A percentile compares a stretch with the other conserved stretches of the same genome.
Conservation (phyloP, 2,329 filamentous ascomycete genomes). For the Curvularia hawaiiensis region DNA sequence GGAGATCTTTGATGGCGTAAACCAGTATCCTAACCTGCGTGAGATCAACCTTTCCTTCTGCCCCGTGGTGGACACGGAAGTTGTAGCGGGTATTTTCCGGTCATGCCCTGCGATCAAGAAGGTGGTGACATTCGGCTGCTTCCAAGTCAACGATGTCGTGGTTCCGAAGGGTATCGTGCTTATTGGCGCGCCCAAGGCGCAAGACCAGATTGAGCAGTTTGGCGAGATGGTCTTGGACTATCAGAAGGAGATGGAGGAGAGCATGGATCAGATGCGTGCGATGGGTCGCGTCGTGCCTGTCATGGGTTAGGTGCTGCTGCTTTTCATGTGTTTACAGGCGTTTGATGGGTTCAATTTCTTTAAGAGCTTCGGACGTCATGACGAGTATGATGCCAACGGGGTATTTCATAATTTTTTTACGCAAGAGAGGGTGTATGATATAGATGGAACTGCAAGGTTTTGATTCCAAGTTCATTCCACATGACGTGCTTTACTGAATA, state of each 20-base stretch:
- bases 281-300: constrained; percentile 33
- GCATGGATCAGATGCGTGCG: constrained; percentile 5
- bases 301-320: constrained; percentile 16
- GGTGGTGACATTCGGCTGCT: constrained; percentile 67
- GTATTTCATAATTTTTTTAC: background rate
- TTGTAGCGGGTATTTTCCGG: constrained; percentile 68
- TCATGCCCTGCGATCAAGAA: constrained; percentile 64
- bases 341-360: background rate
- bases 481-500: background rate
- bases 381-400: background rate
- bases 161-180: constrained; percentile 64
- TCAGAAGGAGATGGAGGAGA: constrained; percentile 26
- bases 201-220: constrained; percentile 61
- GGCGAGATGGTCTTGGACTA: constrained; percentile 46
- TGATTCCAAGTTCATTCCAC: background rate
- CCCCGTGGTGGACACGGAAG: constrained; percentile 67
- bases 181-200: constrained; percentile 64
- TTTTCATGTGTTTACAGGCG: background rate
- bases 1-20: constrained; percentile 68
- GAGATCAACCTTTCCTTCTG: constrained; percentile 81
- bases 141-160: constrained; percentile 60
- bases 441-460: background rate
- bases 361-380: background rate
- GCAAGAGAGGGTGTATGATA: background rate
- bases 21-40: constrained; percentile 68